Conservation (phyloP, 169 alveolate genomes). For the Cryptosporidium parvum region DNA sequence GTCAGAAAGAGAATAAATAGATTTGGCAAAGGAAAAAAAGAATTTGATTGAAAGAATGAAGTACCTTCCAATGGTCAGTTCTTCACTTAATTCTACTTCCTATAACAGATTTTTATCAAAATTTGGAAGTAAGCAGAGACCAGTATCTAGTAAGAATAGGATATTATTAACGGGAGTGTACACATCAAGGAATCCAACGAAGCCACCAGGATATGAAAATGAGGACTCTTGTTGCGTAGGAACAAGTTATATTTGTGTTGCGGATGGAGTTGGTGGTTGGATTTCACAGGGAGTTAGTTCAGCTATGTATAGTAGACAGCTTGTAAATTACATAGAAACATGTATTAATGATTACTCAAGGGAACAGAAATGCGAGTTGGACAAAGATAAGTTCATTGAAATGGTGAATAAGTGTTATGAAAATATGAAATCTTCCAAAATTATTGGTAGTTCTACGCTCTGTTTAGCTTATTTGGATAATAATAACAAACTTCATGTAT, state of each 20-base stretch:
- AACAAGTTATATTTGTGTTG: constrained; percentile 47
- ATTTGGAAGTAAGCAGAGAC: neutral
- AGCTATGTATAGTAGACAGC: constrained; percentile 46
- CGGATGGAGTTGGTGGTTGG: constrained; percentile 76
- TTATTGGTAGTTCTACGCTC: constrained; percentile 60
- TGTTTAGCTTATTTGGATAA: constrained; percentile 21
- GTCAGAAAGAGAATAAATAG: constrained; percentile 18
- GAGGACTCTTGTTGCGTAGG: constrained; percentile 55
- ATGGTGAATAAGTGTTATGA: constrained; percentile 27
- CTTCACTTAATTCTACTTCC: neutral
- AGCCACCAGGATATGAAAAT: constrained; percentile 51
- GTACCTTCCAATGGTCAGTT: constrained; percentile 16
- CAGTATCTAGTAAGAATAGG: constrained; percentile 1
- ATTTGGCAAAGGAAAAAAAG: constrained; percentile 12
- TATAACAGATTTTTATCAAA: constrained; percentile 30
- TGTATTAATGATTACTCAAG: neutral
- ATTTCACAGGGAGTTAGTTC: constrained; percentile 54
- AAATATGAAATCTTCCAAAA: constrained; percentile 22
- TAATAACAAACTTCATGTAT: constrained; percentile 27
- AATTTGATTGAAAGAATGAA: constrained; percentile 12
- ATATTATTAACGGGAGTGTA: constrained; percentile 28
- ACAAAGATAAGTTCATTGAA: constrained; percentile 9
- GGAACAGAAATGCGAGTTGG: neutral
- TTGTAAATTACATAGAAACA: constrained; percentile 6
- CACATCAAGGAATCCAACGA: constrained; percentile 43